Conservation (phyloP, 495 filamentous ascomycete species). For the Apiosordaria backusii region DNA sequence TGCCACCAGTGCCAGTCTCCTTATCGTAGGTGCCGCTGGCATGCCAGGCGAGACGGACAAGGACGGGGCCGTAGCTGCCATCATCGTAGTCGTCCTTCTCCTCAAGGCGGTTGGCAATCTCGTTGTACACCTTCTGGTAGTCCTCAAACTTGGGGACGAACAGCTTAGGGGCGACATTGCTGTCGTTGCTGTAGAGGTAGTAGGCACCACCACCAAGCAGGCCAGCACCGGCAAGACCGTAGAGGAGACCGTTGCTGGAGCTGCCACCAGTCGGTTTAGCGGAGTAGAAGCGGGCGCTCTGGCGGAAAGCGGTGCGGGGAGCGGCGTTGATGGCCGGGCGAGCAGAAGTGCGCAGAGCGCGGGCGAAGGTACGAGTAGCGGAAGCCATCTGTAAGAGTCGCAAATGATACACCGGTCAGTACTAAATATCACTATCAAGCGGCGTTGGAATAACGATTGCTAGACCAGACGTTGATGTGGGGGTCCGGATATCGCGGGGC, state of each 20-base stretch:
- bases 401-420: not conserved
- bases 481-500: not conserved
- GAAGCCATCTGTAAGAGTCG: slow-evolving; percentile 42
- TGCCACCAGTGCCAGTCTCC: slow-evolving; percentile 84
- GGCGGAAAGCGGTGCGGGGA: slow-evolving; percentile 59
- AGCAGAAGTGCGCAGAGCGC: slow-evolving; percentile 55
- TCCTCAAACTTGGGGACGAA: slow-evolving; percentile 78
- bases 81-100: slow-evolving; percentile 96
- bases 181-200: slow-evolving; percentile 59
- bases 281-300: slow-evolving; percentile 69
- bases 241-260: slow-evolving; percentile 38
- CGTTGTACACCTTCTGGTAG: slow-evolving; percentile 95
- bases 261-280: slow-evolving; percentile 60
- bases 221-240: slow-evolving; percentile 50
- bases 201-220: slow-evolving; percentile 62
- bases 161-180: slow-evolving; percentile 47
- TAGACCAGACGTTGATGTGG: not conserved
- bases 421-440: not conserved
- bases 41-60: slow-evolving; percentile 85
- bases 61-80: slow-evolving; percentile 89
- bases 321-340: slow-evolving; percentile 47
- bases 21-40: slow-evolving; percentile 85
- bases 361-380: slow-evolving; percentile 50
- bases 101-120: slow-evolving; percentile 71
- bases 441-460: not conserved